Evolutionary conservation across 768 basidiomycete species (phyloP), one percentile per base, ranked within the genome.

Genomic region (Panus rudis): DNA sequence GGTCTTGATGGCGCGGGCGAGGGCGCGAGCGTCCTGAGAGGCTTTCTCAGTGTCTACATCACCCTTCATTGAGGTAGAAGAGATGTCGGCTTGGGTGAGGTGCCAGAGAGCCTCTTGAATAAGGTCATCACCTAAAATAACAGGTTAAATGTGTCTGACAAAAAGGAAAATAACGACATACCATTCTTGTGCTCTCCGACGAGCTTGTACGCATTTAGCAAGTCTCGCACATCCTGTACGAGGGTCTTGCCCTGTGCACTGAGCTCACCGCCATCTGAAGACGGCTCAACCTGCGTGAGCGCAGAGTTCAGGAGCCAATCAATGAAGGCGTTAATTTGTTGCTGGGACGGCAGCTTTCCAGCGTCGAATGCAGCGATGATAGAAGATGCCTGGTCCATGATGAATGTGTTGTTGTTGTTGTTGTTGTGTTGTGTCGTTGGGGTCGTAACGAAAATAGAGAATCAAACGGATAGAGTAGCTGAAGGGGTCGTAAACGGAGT

Each of bases 51-150:
- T 58, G 39, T 73, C 64, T 21, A 64, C 46, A 16, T 58, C 48
- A 14, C 25, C 25, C 16, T 30, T 41, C n/a, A 48, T 41, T 35
- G 51, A 47, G 23, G 73, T 55, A 4, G 60, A 55, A 13, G 64
- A 56, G 26, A 77, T 43, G 45, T 84, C 77, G 19, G 72, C 74
- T 50, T 79, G 65, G 4, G 70, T 65, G 24, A 87, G 62, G 51
- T 84, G 78, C 74, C 76, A 85, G 27, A 84, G 59, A 4, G 78
- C 75, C 46, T 80, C 64, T 53, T 88, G 84, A 2, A 86, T 55
- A 34, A 79, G 45, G 46, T 83, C 72, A 47, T 84, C 84, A 43
- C 68, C 83, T 86, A 41, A 1, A 16, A 10, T 27, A 28, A 40
- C 17, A 3, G 27, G n/a, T 4, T 13, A 27, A 16, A 13, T 14